A percentile compares a stretch with the other conserved stretches of the same genome.
These are phyloP conservation scores for Rubia yunnanensis DNA, from an alignment of 257 asterid genomes.

Conservation along the genomic window DNA sequence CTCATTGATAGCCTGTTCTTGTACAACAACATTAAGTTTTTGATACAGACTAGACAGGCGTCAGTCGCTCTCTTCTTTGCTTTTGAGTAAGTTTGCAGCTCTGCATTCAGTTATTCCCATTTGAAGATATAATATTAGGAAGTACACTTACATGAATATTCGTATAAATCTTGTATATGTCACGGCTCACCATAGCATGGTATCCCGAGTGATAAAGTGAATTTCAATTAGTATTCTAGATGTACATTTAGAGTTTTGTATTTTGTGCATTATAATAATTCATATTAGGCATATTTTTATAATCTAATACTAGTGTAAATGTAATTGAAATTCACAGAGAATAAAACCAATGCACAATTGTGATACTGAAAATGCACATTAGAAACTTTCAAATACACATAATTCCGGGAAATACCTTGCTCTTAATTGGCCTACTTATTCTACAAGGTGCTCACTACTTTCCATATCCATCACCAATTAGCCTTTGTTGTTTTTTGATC, in stretches of 20 bases:
- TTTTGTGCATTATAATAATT: not conserved
- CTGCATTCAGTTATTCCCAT: conserved; percentile 2
- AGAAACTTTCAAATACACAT: not conserved
- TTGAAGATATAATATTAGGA: too few species aligned
- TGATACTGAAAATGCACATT: not conserved
- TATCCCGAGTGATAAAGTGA: not conserved
- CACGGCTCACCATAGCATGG: not conserved
- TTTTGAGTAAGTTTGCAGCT: conserved; percentile 63
- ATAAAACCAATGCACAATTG: not conserved
- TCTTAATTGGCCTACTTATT: not conserved
- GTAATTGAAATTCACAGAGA: too few species aligned
- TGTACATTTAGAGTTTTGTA: not conserved
- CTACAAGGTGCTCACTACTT: not conserved
- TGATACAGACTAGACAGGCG: conserved; percentile 70
- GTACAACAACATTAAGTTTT: conserved; percentile 46
- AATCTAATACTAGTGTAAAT: not conserved
- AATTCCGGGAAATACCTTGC: not conserved
- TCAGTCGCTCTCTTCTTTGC: conserved; percentile 87
- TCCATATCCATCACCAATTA: not conserved
- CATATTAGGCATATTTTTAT: not conserved
- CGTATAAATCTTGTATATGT: too few species aligned
- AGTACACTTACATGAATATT: not conserved
- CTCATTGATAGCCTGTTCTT: conserved; percentile 57
- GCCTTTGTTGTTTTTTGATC: not conserved
- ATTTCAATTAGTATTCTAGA: not conserved